Conservation (phyloP, 306 rosid species). For the Canavalia gladiata region DNA sequence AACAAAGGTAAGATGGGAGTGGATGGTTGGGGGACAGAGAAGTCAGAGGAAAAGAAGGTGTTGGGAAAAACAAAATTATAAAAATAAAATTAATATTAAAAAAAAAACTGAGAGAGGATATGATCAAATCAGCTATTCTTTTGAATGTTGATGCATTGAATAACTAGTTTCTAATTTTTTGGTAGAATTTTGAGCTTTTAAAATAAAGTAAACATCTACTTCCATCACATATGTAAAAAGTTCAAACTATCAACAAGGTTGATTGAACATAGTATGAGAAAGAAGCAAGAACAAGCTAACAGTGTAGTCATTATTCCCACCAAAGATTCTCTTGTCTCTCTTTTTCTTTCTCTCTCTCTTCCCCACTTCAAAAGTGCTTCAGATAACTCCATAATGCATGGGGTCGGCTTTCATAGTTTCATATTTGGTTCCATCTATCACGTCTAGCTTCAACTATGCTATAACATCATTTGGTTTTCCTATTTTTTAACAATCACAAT, state of each 20-base stretch:
- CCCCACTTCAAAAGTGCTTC: constrained; percentile 46
- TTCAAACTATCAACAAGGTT: constrained; percentile 50
- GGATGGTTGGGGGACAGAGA: constrained; percentile 54
- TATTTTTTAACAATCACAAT: constrained; percentile 51
- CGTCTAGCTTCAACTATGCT: constrained; percentile 42
- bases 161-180: constrained; percentile 22
- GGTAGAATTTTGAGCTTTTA: constrained; percentile 45
- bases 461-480: constrained; percentile 45
- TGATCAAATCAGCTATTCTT: constrained; percentile 44
- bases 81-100: not conserved
- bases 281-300: constrained; percentile 48
- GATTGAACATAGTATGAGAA: constrained; percentile 47
- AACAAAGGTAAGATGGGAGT: constrained; percentile 59
- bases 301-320: constrained; percentile 52
- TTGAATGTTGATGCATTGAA: constrained; percentile 15
- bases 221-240: constrained; percentile 35
- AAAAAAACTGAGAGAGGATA: constrained; percentile 15
- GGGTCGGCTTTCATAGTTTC: constrained; percentile 52
- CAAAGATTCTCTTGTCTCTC: constrained; percentile 55
- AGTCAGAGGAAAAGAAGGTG: constrained; percentile 48
- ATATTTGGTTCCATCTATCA: constrained; percentile 53
- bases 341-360: constrained; percentile 36
- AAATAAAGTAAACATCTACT: constrained; percentile 42
- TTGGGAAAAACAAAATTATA: constrained; percentile 39
- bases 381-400: constrained; percentile 57